Conservation (phyloP, 441 rosid genomes). For the Macaranga tanarius region DNA sequence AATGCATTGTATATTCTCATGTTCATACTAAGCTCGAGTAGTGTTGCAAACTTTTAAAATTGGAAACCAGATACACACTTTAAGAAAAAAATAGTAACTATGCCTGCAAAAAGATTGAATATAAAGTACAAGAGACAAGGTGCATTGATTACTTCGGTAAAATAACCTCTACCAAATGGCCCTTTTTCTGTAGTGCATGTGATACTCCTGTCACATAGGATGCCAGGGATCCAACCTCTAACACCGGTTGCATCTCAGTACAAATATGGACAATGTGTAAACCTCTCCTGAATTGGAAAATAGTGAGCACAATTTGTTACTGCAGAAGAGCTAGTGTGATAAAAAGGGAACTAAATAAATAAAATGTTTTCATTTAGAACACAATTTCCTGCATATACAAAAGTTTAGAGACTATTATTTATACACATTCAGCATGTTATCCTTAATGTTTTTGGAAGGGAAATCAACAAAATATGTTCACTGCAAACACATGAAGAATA, state of each 20-base stretch:
- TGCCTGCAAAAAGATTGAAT: neutral
- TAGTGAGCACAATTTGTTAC: conserved; percentile 14
- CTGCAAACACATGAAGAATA: neutral
- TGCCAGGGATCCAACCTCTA: conserved; percentile 65
- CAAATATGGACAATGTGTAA: conserved; percentile 76
- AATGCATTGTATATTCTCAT: too few relatives aligned
- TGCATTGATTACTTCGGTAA: conserved; percentile 61
- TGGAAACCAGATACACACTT: too few relatives aligned
- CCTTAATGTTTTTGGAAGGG: neutral
- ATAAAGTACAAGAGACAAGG: conserved; percentile 6
- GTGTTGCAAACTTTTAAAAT: too few relatives aligned
- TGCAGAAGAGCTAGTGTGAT: neutral
- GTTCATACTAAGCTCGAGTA: too few relatives aligned
- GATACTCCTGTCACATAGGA: conserved; percentile 64
- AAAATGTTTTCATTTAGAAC: neutral
- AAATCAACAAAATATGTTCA: neutral
- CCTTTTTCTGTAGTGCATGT: conserved; percentile 59
- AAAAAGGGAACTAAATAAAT: neutral
- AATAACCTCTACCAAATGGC: conserved; percentile 79
- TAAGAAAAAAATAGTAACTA: too few relatives aligned
- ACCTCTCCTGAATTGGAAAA: conserved; percentile 49
- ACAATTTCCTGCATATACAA: neutral
- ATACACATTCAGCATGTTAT: neutral
- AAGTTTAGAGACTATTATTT: neutral
- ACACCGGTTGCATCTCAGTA: conserved; percentile 81